These are phyloP conservation scores for Acaromyces ingoldii DNA, from an alignment of 1,284 basidiomycete species.

Conservation along the genomic window DNA sequence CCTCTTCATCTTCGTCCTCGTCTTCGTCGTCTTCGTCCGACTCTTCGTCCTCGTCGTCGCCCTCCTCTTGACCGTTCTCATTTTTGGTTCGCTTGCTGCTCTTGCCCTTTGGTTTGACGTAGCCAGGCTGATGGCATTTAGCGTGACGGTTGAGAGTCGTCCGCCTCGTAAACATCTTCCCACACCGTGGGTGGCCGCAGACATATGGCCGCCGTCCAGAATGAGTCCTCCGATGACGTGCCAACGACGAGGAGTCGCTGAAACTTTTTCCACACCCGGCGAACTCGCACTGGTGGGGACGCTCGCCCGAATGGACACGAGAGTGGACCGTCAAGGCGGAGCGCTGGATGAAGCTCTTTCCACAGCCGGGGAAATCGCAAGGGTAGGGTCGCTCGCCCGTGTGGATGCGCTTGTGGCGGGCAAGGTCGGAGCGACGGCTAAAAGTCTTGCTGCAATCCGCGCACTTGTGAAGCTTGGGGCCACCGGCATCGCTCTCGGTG, in stretches of 20 bases:
- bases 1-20: slow-evolving; percentile 18
- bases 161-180: slow-evolving; percentile 49
- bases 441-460: slow-evolving; percentile 48
- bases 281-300: slow-evolving; percentile 68
- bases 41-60: slow-evolving; percentile 21
- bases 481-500: slow-evolving; percentile 48
- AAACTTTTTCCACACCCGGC: slow-evolving; percentile 62
- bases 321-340: slow-evolving; percentile 73
- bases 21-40: slow-evolving; percentile 33
- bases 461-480: slow-evolving; percentile 47
- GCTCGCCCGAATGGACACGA: slow-evolving; percentile 81
- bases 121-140: slow-evolving; percentile 40
- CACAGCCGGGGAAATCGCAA: slow-evolving; percentile 56
- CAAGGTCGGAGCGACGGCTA: slow-evolving; percentile 46
- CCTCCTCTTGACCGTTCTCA: background rate
- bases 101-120: slow-evolving; percentile 23
- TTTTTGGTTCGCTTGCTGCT: background rate
- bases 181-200: slow-evolving; percentile 47
- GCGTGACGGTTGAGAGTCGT: slow-evolving; percentile 51
- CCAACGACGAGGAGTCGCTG: slow-evolving; percentile 59
- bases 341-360: slow-evolving; percentile 49
- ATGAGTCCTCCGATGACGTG: slow-evolving; percentile 69
- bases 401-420: slow-evolving; percentile 72
- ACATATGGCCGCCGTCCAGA: slow-evolving; percentile 53
- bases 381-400: slow-evolving; percentile 77